These are phyloP conservation scores for Phylloporus arenicola DNA, from an alignment of 768 basidiomycete genomes.

Conservation along the genomic window DNA sequence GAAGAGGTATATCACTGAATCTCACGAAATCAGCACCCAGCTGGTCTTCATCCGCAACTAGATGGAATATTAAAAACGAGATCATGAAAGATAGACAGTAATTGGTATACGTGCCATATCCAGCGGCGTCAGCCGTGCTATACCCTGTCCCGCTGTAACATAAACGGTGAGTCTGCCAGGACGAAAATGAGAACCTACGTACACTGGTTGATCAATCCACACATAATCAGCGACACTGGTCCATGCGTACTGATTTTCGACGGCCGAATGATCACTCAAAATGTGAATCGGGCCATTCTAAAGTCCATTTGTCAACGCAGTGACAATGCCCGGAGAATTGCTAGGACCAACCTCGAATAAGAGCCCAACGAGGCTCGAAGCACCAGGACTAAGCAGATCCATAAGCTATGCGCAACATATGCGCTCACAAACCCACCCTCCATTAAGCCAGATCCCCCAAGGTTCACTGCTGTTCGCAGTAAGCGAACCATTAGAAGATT, in stretches of 20 bases:
- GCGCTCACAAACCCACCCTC: slow-evolving; percentile 43
- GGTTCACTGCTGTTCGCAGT: slow-evolving; percentile 43
- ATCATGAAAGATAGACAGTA: neutral
- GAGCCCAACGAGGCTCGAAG: slow-evolving; percentile 62
- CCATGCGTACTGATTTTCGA: slow-evolving; percentile 54
- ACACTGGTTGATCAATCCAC: slow-evolving; percentile 73
- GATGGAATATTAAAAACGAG: slow-evolving; percentile 8
- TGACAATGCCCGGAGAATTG: slow-evolving; percentile 12
- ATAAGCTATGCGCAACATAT: neutral
- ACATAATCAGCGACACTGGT: slow-evolving; percentile 57
- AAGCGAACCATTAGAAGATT: slow-evolving; percentile 51
- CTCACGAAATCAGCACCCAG: slow-evolving; percentile 50
- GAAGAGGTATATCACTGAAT: neutral
- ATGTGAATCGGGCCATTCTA: slow-evolving; percentile 70
- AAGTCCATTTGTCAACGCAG: slow-evolving; percentile 17
- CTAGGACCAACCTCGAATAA: slow-evolving; percentile 49
- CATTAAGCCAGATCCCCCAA: slow-evolving; percentile 76
- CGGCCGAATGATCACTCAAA: slow-evolving; percentile 43
- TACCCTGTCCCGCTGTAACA: slow-evolving; percentile 50
- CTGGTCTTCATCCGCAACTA: slow-evolving; percentile 59
- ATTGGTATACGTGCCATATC: slow-evolving; percentile 44
- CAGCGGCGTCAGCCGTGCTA: slow-evolving; percentile 56
- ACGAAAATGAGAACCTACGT: slow-evolving; percentile 11
- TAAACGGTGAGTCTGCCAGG: slow-evolving; percentile 4
- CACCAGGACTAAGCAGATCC: slow-evolving; percentile 53